These are phyloP conservation scores for Aspergillus clavatus DNA, from an alignment of 2,329 filamentous ascomycete genomes.

Conservation along the genomic window DNA sequence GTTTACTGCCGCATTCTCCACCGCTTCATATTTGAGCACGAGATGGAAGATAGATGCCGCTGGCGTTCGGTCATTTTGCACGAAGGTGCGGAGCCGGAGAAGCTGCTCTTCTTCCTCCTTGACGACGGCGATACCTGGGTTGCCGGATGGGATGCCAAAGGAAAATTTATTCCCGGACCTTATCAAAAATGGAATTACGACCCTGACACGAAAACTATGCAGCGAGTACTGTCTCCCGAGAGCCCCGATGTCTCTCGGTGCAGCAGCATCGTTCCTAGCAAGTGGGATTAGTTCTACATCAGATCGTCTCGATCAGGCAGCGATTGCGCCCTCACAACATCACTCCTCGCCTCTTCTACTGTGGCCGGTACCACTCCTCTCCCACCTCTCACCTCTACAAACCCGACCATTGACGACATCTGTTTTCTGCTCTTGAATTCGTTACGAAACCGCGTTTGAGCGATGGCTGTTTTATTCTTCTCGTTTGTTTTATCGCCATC, in stretches of 20 bases:
- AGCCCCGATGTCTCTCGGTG: slow-evolving; percentile 35
- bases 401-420: background rate
- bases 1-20: slow-evolving; percentile 48
- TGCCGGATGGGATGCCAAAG: slow-evolving; percentile 46
- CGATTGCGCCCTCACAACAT: background rate
- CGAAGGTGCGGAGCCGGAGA: slow-evolving; percentile 34
- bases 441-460: slow-evolving; percentile 5
- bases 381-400: background rate
- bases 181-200: slow-evolving; percentile 49
- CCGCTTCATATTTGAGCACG: slow-evolving; percentile 45
- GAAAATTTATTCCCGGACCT: slow-evolving; percentile 48
- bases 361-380: background rate
- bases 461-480: slow-evolving; percentile 2
- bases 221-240: slow-evolving; percentile 28
- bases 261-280: slow-evolving; percentile 30
- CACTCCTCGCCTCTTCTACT: background rate
- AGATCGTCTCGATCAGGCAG: no score
- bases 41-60: slow-evolving; percentile 45
- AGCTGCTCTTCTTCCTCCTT: slow-evolving; percentile 46
- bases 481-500: background rate
- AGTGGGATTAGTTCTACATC: slow-evolving; percentile 15
- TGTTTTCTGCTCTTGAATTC: background rate
- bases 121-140: slow-evolving; percentile 49
- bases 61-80: slow-evolving; percentile 38
- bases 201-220: slow-evolving; percentile 34